Evolutionary conservation across 2,329 filamentous ascomycete species (phyloP).

Genomic region (Neopestalotiopsis clavispora): DNA sequence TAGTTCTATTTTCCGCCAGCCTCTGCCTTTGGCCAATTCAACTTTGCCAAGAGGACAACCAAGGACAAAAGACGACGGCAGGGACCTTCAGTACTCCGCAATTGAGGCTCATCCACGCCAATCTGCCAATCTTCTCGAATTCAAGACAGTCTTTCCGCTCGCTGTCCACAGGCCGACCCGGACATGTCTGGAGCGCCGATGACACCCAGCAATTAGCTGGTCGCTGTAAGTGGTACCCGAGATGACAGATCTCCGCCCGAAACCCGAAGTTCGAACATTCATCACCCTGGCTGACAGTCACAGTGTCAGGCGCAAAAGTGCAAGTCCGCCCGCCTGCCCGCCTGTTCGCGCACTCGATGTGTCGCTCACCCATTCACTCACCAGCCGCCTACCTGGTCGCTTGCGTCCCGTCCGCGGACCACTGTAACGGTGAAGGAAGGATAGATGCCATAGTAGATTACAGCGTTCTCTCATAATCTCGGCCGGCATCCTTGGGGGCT

Average conservation of each 20-base stretch:
- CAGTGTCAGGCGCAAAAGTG: neutral
- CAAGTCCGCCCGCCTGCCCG: no score
- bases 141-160: neutral
- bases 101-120: neutral
- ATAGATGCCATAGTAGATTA: neutral
- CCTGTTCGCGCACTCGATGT: no score
- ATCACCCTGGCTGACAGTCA: neutral
- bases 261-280: neutral
- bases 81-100: neutral
- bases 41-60: neutral
- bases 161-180: neutral
- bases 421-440: neutral
- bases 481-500: neutral
- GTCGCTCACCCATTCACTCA: no score
- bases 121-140: neutral
- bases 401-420: neutral
- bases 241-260: neutral
- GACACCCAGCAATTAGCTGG: neutral
- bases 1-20: no score
- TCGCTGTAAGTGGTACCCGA: neutral
- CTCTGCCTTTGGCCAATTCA: neutral
- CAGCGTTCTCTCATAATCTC: neutral
- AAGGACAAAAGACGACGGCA: neutral
- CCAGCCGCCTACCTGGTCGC: neutral
- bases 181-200: constrained; percentile 1